Evolutionary conservation across 148 eudicot genomes (phyloP).

Genomic region (Rhododendron molle): DNA sequence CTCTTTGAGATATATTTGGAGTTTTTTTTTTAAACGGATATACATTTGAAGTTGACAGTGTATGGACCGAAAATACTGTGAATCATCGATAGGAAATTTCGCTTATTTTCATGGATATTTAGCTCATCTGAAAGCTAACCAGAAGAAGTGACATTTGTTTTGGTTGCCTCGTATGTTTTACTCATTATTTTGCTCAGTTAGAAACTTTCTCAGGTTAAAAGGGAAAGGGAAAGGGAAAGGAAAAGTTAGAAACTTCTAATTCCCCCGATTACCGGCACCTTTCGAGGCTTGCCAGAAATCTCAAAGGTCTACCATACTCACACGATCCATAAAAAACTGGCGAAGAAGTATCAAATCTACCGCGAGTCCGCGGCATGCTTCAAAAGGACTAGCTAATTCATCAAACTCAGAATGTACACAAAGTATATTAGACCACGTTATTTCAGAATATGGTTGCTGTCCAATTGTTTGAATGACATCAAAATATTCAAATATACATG

Average conservation of each 20-base stretch:
- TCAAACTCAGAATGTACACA: neutral
- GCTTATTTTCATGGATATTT: neutral
- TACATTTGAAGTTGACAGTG: neutral
- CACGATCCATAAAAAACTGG: neutral
- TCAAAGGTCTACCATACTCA: neutral
- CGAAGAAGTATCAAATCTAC: neutral
- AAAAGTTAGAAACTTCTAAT: neutral
- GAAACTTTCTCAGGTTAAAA: neutral
- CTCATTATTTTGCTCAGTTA: neutral
- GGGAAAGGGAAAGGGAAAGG: neutral
- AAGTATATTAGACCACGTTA: neutral
- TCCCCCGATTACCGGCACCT: neutral
- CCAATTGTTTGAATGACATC: neutral
- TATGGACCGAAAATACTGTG: neutral
- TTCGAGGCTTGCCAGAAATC: neutral
- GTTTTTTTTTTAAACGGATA: neutral
- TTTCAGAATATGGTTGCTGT: neutral
- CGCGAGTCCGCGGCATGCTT: neutral
- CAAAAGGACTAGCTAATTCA: neutral
- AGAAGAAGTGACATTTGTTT: neutral
- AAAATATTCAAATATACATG: constrained; percentile 9
- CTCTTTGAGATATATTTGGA: neutral
- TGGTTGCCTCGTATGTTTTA: neutral
- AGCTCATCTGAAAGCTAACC: neutral
- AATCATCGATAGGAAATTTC: neutral